A percentile compares a stretch with the other conserved stretches of the same genome.
These are phyloP conservation scores for Golubevia pallescens DNA, from an alignment of 1,284 basidiomycete species.

Conservation along the genomic window DNA sequence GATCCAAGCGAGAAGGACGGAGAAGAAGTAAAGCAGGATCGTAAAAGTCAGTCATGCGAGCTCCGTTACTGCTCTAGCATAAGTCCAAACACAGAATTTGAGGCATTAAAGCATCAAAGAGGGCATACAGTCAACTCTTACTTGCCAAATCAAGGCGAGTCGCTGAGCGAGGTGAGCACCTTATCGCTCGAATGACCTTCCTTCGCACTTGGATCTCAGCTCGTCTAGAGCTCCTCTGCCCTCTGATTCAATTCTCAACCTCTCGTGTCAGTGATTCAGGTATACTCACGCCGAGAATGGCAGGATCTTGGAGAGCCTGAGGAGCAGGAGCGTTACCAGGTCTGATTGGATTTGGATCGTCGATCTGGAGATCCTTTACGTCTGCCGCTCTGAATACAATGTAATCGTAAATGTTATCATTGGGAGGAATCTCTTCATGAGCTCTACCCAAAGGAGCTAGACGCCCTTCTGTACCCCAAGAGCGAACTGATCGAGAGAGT, in stretches of 20 bases:
- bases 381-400: conserved; percentile 62
- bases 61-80: no score
- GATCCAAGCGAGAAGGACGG: not conserved
- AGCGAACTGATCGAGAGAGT: conserved; percentile 33
- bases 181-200: no score
- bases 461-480: conserved; percentile 61
- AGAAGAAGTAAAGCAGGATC: not conserved
- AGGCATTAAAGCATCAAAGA: no score
- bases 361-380: conserved; percentile 61
- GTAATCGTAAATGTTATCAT: conserved; percentile 57
- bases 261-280: not conserved
- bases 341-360: conserved; percentile 49
- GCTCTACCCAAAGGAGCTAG: conserved; percentile 12
- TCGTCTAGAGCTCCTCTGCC: not conserved
- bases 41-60: not conserved
- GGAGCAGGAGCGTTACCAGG: conserved; percentile 7
- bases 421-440: conserved; percentile 52
- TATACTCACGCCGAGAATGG: conserved; percentile 50
- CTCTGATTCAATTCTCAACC: not conserved
- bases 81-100: no score
- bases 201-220: no score
- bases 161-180: not conserved
- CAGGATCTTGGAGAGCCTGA: conserved; percentile 40
- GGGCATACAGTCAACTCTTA: not conserved
- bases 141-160: not conserved